phyloP scores from a whole-genome alignment of 2,329 filamentous ascomycete species.

The Apiospora hydei region DNA sequence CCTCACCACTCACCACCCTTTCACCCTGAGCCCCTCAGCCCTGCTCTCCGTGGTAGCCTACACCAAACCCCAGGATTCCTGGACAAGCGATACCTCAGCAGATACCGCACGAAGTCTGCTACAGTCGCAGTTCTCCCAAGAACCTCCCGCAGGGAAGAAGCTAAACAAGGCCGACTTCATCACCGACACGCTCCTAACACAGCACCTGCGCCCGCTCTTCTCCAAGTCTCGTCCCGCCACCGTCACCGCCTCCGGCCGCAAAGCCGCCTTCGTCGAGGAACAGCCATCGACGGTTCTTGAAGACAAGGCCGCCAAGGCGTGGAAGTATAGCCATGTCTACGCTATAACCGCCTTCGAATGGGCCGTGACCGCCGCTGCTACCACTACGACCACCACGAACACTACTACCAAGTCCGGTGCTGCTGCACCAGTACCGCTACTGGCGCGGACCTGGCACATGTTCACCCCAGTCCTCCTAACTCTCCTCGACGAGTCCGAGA shows the following conservation, averaged over 20 bases:
- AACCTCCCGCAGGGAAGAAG: background rate
- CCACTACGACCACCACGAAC: background rate
- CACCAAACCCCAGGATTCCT: slow-evolving; percentile 36
- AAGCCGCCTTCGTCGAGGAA: slow-evolving; percentile 54
- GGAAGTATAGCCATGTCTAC: slow-evolving; percentile 64
- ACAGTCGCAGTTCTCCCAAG: slow-evolving; percentile 24
- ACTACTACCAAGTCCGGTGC: background rate
- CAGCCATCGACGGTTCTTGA: slow-evolving; percentile 47
- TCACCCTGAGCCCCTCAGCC: slow-evolving; percentile 29
- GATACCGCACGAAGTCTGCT: slow-evolving; percentile 32
- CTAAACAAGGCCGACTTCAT: slow-evolving; percentile 47
- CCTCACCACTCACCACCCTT: slow-evolving; percentile 31
- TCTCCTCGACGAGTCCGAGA: slow-evolving; percentile 69
- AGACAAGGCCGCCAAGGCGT: slow-evolving; percentile 56
- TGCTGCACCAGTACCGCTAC: slow-evolving; percentile 32
- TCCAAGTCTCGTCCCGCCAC: slow-evolving; percentile 58
- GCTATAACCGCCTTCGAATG: slow-evolving; percentile 67
- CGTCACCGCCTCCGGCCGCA: slow-evolving; percentile 65
- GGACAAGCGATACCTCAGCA: slow-evolving; percentile 32
- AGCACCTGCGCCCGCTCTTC: slow-evolving; percentile 74
- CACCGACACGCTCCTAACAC: slow-evolving; percentile 63
- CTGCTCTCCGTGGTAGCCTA: slow-evolving; percentile 44
- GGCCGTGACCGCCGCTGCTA: slow-evolving; percentile 51
- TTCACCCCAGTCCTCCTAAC: slow-evolving; percentile 74
- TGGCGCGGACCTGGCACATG: slow-evolving; percentile 69